Conservation (phyloP, 2,329 filamentous ascomycete species). For the Parascedosporium putredinis region DNA sequence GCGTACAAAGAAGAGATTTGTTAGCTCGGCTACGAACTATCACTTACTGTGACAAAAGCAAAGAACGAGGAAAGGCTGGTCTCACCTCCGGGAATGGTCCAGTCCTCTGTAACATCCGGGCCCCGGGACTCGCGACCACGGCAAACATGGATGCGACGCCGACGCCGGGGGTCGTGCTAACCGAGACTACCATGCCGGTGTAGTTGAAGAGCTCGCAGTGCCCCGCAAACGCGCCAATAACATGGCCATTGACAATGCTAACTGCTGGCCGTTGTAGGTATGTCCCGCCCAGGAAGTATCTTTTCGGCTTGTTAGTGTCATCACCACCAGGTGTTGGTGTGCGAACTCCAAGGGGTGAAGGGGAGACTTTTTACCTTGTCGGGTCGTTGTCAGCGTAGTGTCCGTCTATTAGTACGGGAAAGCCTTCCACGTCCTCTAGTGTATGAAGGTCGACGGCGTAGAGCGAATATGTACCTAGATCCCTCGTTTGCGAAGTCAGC, state of each 20-base stretch:
- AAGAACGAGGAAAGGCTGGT: no score
- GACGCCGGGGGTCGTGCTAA: slow-evolving; percentile 29
- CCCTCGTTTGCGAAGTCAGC: slow-evolving; percentile 15
- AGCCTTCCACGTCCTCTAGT: slow-evolving; percentile 28
- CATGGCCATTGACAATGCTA: slow-evolving; percentile 30
- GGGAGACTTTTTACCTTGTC: no score
- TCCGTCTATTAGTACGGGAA: slow-evolving; percentile 38
- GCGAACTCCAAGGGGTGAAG: no score
- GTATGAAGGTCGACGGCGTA: slow-evolving; percentile 28
- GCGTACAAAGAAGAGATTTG: no score
- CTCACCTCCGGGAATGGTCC: slow-evolving; percentile 23
- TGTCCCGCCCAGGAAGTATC: slow-evolving; percentile 36
- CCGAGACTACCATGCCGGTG: slow-evolving; percentile 40
- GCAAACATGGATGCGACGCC: slow-evolving; percentile 28
- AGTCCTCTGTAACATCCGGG: slow-evolving; percentile 17
- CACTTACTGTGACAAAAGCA: no score
- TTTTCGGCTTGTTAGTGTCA: no score
- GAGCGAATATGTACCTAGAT: slow-evolving; percentile 26
- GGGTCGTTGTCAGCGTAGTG: slow-evolving; percentile 33
- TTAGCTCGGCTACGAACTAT: no score
- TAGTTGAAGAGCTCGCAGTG: slow-evolving; percentile 48
- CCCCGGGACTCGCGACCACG: slow-evolving; percentile 29
- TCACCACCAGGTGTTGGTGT: no score
- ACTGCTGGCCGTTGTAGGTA: slow-evolving; percentile 41
- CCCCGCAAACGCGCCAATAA: slow-evolving; percentile 44